Evolutionary conservation across 371 early-diverging fungal species (phyloP).

Genomic region (Furculomyces boomerangus): DNA sequence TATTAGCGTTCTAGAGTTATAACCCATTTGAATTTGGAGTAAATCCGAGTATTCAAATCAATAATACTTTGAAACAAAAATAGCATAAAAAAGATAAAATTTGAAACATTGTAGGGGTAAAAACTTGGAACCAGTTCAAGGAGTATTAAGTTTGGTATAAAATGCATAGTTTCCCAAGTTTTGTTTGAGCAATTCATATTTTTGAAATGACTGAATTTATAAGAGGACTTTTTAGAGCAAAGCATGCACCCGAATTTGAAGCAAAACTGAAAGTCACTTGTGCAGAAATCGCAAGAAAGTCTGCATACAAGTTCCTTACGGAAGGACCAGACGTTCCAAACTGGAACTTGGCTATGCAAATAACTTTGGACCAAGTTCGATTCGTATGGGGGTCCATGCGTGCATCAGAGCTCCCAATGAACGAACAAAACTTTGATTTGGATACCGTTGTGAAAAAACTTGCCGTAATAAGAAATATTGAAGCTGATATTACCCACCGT

Average conservation of each 20-base stretch:
- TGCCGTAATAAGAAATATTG: background rate
- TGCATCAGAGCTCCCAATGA: background rate
- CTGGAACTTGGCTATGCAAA: constrained; percentile 1
- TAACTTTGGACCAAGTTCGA: background rate
- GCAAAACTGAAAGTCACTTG: background rate
- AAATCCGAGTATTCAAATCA: too few relatives aligned
- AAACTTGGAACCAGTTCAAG: too few relatives aligned
- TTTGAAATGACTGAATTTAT: background rate
- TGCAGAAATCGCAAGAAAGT: background rate
- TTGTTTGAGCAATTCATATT: background rate
- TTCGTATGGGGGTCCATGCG: background rate
- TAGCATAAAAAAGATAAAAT: too few relatives aligned
- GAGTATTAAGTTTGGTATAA: too few relatives aligned
- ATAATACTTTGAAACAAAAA: too few relatives aligned
- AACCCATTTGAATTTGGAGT: too few relatives aligned
- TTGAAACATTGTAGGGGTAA: too few relatives aligned
- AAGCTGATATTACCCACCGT: background rate
- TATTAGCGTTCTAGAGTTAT: too few relatives aligned
- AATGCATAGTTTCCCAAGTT: too few relatives aligned
- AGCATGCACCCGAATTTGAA: background rate
- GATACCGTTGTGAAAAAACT: background rate
- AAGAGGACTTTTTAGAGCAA: background rate
- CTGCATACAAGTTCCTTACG: background rate
- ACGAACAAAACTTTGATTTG: background rate
- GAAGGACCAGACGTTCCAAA: constrained; percentile 1